Conservation (phyloP, 192 early-diverging fungal species). For the Umbelopsis ramanniana region DNA sequence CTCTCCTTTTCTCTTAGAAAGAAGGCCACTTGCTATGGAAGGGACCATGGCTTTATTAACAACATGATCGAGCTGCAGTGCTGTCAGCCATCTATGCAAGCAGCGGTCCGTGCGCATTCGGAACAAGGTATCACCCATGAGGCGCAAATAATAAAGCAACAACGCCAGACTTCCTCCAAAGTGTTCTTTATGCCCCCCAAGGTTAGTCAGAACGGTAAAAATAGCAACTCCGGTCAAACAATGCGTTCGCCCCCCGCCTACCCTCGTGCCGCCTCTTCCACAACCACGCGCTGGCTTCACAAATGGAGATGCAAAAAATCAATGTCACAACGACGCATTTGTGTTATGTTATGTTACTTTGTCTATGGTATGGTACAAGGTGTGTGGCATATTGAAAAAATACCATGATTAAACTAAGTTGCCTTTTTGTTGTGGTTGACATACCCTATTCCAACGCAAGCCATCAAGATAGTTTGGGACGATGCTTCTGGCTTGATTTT, state of each 20-base stretch:
- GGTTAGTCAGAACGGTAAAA: background rate
- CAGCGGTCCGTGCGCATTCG: constrained; percentile 15
- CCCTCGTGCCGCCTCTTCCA: too few species aligned
- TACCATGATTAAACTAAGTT: constrained; percentile 41
- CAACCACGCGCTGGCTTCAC: too few species aligned
- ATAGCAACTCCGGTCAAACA: background rate
- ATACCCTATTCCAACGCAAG: constrained; percentile 90
- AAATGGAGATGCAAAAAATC: too few species aligned
- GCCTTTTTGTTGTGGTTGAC: constrained; percentile 91
- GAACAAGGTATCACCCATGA: background rate
- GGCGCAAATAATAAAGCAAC: background rate
- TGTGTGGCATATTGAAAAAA: background rate
- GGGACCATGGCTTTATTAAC: too few species aligned
- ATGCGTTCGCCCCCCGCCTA: too few species aligned
- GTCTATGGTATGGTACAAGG: constrained; percentile 17
- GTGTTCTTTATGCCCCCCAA: background rate
- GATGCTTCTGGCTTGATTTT: constrained; percentile 75
- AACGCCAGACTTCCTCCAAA: too few species aligned
- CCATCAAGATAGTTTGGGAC: constrained; percentile 65
- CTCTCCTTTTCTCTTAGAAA: background rate
- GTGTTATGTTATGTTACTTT: background rate
- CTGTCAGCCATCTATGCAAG: background rate
- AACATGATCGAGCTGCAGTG: too few species aligned
- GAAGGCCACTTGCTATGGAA: background rate
- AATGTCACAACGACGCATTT: too few species aligned